phyloP scores from a whole-genome alignment of 495 filamentous ascomycete species.

The Xylaria acuta region DNA sequence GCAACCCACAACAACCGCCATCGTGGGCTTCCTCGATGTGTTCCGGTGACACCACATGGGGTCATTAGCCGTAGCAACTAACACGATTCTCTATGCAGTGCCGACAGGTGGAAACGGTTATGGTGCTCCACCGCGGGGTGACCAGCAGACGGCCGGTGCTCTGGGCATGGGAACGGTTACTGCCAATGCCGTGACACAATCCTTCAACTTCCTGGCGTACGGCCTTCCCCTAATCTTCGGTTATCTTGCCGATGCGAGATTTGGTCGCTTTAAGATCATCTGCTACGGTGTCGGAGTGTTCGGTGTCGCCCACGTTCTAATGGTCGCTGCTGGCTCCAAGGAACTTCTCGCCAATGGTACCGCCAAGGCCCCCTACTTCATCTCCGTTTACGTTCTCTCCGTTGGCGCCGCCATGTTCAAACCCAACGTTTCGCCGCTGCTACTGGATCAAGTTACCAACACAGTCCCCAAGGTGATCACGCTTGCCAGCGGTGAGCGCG shows the following conservation, averaged over 20 bases:
- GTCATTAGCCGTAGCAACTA: background rate
- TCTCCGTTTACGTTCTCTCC: conserved; percentile 64
- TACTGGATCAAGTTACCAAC: conserved; percentile 63
- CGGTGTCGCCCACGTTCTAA: conserved; percentile 68
- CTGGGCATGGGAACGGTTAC: conserved; percentile 65
- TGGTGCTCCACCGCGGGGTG: conserved; percentile 61
- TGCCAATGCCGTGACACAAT: conserved; percentile 63
- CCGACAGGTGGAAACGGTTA: conserved; percentile 66
- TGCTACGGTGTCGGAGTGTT: conserved; percentile 68
- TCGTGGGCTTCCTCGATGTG: background rate
- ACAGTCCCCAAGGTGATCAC: conserved; percentile 54
- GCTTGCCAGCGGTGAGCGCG: conserved; percentile 55
- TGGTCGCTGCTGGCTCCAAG: conserved; percentile 66
- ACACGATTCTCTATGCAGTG: conserved; percentile 29
- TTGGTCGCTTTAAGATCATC: conserved; percentile 68
- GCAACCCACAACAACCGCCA: background rate
- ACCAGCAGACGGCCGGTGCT: conserved; percentile 63
- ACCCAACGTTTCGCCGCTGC: conserved; percentile 68
- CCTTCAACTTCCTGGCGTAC: conserved; percentile 67
- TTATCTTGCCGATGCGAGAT: conserved; percentile 63
- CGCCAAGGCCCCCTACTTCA: conserved; percentile 62
- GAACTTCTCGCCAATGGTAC: conserved; percentile 62
- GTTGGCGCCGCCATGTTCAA: conserved; percentile 67
- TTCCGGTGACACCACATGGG: background rate
- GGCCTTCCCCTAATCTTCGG: conserved; percentile 63